A percentile compares a stretch with the other conserved stretches of the same genome.
Evolutionary conservation across 1,139 yeast genomes (phyloP).

Genomic region (Diutina pseudorugosa): DNA sequence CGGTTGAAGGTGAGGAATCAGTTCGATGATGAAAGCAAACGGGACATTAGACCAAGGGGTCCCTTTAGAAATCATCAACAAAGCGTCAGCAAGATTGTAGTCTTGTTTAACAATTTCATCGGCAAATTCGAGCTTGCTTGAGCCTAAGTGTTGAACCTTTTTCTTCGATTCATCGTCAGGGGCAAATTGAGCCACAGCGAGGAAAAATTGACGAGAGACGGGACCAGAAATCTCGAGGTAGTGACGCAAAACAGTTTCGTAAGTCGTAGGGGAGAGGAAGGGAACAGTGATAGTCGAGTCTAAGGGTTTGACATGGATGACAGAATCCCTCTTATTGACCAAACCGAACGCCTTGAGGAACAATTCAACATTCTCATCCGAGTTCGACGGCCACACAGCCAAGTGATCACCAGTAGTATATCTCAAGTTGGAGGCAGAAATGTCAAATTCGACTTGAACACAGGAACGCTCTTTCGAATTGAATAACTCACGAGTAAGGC

Average conservation of each 20-base stretch:
- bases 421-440: conserved; percentile 60
- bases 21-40: conserved; percentile 73
- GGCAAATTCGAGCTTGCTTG: conserved; percentile 60
- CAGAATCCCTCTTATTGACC: conserved; percentile 35
- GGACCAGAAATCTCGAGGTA: conserved; percentile 89
- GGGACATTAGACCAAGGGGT: conserved; percentile 64
- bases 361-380: conserved; percentile 56
- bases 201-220: conserved; percentile 78
- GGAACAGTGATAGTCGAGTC: conserved; percentile 67
- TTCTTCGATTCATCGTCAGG: conserved; percentile 53
- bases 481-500: conserved; percentile 58
- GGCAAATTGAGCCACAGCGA: conserved; percentile 73
- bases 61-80: conserved; percentile 50
- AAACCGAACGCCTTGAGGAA: conserved; percentile 59
- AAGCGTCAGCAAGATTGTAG: conserved; percentile 68
- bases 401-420: conserved; percentile 94
- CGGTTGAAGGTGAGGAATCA: conserved; percentile 73
- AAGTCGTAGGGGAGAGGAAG: conserved; percentile 86
- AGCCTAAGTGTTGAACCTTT: conserved; percentile 42
- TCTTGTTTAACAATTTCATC: conserved; percentile 45
- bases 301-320: conserved; percentile 54
- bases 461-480: conserved; percentile 58
- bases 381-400: conserved; percentile 89
- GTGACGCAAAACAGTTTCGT: conserved; percentile 76
- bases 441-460: conserved; percentile 82